A percentile compares a stretch with the other conserved stretches of the same genome.
These are phyloP conservation scores for Blastomyces gilchristii DNA, from an alignment of 2,329 filamentous ascomycete species.

Conservation along the genomic window DNA sequence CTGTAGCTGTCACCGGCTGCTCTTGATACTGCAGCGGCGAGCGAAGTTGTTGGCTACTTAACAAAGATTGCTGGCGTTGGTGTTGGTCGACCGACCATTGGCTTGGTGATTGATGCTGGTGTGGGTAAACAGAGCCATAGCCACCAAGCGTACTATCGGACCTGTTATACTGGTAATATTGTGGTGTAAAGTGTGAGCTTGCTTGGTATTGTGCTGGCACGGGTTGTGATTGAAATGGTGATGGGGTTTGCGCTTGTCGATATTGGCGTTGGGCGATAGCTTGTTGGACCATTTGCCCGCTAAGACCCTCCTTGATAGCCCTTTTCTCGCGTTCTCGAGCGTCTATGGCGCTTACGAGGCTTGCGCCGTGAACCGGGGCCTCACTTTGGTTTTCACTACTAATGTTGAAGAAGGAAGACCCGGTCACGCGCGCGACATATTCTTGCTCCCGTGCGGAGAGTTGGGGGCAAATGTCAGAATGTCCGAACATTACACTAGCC, in stretches of 20 bases:
- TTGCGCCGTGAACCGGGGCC: conserved; percentile 42
- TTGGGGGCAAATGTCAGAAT: conserved; percentile 45
- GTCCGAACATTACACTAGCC: conserved; percentile 42
- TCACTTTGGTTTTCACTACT: conserved; percentile 44
- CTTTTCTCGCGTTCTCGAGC: conserved; percentile 67
- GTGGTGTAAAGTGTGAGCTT: conserved; percentile 11
- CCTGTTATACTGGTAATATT: conserved; percentile 12
- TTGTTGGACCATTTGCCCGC: conserved; percentile 61
- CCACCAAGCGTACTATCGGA: conserved; percentile 1
- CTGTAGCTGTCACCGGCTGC: conserved; percentile 6
- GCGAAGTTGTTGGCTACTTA: conserved; percentile 10
- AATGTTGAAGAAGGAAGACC: conserved; percentile 63
- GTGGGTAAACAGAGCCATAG: conserved; percentile 3
- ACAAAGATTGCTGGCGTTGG: conserved; percentile 5
- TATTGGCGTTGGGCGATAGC: conserved; percentile 61
- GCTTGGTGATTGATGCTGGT: conserved; percentile 12
- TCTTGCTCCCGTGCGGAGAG: conserved; percentile 84
- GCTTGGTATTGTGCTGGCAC: conserved; percentile 27
- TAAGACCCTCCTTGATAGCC: conserved; percentile 57
- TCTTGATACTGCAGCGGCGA: conserved; percentile 9
- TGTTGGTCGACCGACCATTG: background rate
- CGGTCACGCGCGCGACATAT: conserved; percentile 72
- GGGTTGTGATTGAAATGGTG: conserved; percentile 21
- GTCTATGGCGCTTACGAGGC: conserved; percentile 69
- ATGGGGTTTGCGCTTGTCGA: conserved; percentile 34